Base-by-base conservation (phyloP, 1,284 basidiomycete genomes). In the Lignosus rhinocerotis region DNA sequence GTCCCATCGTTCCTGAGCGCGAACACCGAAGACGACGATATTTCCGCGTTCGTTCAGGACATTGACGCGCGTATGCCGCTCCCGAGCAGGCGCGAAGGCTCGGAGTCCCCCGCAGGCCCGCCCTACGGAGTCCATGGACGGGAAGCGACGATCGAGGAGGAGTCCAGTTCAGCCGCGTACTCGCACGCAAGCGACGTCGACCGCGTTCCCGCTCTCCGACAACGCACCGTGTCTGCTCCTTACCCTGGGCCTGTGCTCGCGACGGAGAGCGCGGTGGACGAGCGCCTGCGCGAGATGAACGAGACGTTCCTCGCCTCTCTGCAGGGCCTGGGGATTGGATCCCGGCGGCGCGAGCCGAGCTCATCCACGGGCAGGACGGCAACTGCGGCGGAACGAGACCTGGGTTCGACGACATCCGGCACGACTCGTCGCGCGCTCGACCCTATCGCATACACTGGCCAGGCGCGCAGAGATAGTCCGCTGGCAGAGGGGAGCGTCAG, bases 1-100 rank as follows among this genome's bases (percentile, higher is more conserved):
- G 74, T 70, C 56, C 69, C 79, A 7, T 79, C 80, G 6, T 82
- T 77, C 67, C 68, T 81, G 56, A 79, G 77, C 58, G 72, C 74
- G 3, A 76, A 76, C 43, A 81, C 81, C 12, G 87, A 91, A 59
- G 87, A 90, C 65, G 88, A 90, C 65, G 89, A 91, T 51, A 84
- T 92, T 31, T 88, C 86, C 3, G 76, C 81, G 14, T 91, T 91
- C 66, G 85, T 92, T 39, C 84, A 87, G 66, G 86, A 89, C 52
- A 90, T 90, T 47, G 88, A 88, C 63, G 72, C 80, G 30, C 77
- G 86, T 17, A 85, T 84, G 65, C 89, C 88, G 1, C 74, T 91
- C 44, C 75, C 75, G 31, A 77, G 80, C 46, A 50, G 63, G 55
- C 60, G 69, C 57, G 69, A 69, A 47, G 67, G 62, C 49, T 55